These are phyloP conservation scores for Nigrospora oryzae DNA, from an alignment of 2,329 filamentous ascomycete genomes.

Conservation along the genomic window DNA sequence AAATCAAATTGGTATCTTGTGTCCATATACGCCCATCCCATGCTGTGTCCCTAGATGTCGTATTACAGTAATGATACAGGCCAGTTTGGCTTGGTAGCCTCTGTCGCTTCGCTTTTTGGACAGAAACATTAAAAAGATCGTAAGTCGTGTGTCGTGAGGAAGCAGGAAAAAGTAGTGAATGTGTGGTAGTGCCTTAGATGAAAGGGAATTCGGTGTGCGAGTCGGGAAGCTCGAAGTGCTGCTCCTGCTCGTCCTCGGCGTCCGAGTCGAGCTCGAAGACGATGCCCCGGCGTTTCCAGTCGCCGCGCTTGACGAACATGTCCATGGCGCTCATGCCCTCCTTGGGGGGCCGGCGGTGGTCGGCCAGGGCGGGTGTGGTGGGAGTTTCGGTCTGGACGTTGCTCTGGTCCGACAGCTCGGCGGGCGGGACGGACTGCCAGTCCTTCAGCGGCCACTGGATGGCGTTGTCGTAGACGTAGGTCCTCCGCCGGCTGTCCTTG, in stretches of 20 bases:
- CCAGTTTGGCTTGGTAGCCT: no score
- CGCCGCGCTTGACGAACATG: slow-evolving; percentile 19
- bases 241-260: slow-evolving; percentile 14
- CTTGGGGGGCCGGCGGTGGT: slow-evolving; percentile 14
- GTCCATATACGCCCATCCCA: background rate
- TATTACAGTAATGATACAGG: no score
- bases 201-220: background rate
- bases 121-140: no score
- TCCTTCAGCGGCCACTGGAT: slow-evolving; percentile 23
- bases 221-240: slow-evolving; percentile 16
- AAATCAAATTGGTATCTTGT: slow-evolving; percentile 4
- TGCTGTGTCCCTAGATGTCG: background rate
- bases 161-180: no score
- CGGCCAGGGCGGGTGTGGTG: slow-evolving; percentile 2
- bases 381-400: slow-evolving; percentile 9
- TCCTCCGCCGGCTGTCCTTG: slow-evolving; percentile 8
- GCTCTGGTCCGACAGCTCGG: slow-evolving; percentile 5
- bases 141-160: no score
- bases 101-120: no score
- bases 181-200: background rate
- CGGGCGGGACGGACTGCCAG: slow-evolving; percentile 19
- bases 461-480: slow-evolving; percentile 19
- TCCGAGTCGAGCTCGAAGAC: slow-evolving; percentile 19
- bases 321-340: slow-evolving; percentile 17
- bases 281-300: slow-evolving; percentile 23